Conservation (phyloP, 495 filamentous ascomycete species). For the Pseudevernia furfuracea region DNA sequence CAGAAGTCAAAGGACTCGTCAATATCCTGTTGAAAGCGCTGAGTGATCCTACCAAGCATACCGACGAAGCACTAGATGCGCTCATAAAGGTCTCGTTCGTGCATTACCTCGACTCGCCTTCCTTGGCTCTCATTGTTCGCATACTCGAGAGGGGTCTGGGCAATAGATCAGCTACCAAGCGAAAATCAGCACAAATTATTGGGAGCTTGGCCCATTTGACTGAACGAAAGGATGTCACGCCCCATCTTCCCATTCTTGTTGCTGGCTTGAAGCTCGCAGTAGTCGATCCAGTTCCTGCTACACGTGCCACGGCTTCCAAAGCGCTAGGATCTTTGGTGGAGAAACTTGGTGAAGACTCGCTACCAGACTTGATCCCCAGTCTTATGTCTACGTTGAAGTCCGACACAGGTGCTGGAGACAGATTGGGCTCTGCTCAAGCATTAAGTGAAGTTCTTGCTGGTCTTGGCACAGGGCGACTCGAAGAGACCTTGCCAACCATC, state of each 20-base stretch:
- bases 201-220: slow-evolving; percentile 95
- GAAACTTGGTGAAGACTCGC: slow-evolving; percentile 92
- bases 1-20: slow-evolving; percentile 87
- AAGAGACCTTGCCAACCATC: slow-evolving; percentile 94
- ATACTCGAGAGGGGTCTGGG: slow-evolving; percentile 88
- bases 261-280: slow-evolving; percentile 81
- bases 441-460: slow-evolving; percentile 95
- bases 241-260: slow-evolving; percentile 87
- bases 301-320: slow-evolving; percentile 93
- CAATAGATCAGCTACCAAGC: slow-evolving; percentile 87
- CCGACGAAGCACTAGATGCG: slow-evolving; percentile 85
- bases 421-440: slow-evolving; percentile 92
- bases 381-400: slow-evolving; percentile 97
- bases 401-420: slow-evolving; percentile 89
- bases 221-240: slow-evolving; percentile 84
- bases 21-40: slow-evolving; percentile 88
- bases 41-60: slow-evolving; percentile 95
- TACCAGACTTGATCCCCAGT: slow-evolving; percentile 94
- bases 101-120: slow-evolving; percentile 93
- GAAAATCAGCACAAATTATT: slow-evolving; percentile 94
- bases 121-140: slow-evolving; percentile 84
- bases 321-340: slow-evolving; percentile 91
- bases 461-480: slow-evolving; percentile 79
- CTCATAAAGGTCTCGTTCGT: slow-evolving; percentile 94
- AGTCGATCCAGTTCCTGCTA: slow-evolving; percentile 92